These are phyloP conservation scores for Entonaema liquescens DNA, from an alignment of 495 filamentous ascomycete genomes.

Conservation along the genomic window DNA sequence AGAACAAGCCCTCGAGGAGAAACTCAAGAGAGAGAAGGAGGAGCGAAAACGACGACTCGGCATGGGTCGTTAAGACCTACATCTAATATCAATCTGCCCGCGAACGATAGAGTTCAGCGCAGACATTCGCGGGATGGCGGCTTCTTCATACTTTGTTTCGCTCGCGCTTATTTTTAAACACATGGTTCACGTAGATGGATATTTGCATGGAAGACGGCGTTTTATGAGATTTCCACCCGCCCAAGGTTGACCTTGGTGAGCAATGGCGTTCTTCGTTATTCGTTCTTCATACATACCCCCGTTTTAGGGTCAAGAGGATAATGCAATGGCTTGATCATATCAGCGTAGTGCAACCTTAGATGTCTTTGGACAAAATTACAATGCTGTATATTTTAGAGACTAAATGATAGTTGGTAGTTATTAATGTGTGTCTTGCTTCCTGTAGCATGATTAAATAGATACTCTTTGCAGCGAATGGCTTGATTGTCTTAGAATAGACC, in stretches of 20 bases:
- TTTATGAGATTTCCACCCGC: conserved; percentile 15
- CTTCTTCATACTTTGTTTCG: not conserved
- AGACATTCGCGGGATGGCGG: not conserved
- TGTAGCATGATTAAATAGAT: not conserved
- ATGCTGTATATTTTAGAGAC: conserved; percentile 22
- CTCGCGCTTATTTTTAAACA: conserved; percentile 9
- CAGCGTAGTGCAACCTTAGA: conserved; percentile 13
- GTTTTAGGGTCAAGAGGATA: not conserved
- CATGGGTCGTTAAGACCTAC: conserved; percentile 29
- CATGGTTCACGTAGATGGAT: conserved; percentile 38
- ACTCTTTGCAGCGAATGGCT: not conserved
- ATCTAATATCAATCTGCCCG: conserved; percentile 3
- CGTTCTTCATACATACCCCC: conserved; percentile 22
- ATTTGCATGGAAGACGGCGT: conserved; percentile 42
- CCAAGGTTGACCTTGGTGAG: conserved; percentile 17
- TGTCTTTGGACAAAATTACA: not conserved
- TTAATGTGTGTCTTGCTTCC: not conserved
- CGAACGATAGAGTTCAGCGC: conserved; percentile 1
- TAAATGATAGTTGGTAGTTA: conserved; percentile 23
- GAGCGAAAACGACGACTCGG: conserved; percentile 48
- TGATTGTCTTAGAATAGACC: not conserved
- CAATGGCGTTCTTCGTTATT: conserved; percentile 31
- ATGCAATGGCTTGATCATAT: conserved; percentile 6
- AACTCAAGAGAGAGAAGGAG: conserved; percentile 57
- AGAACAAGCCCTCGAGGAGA: conserved; percentile 56